These are phyloP conservation scores for Podila horticola DNA, from an alignment of 192 early-diverging fungal genomes.

Conservation along the genomic window DNA sequence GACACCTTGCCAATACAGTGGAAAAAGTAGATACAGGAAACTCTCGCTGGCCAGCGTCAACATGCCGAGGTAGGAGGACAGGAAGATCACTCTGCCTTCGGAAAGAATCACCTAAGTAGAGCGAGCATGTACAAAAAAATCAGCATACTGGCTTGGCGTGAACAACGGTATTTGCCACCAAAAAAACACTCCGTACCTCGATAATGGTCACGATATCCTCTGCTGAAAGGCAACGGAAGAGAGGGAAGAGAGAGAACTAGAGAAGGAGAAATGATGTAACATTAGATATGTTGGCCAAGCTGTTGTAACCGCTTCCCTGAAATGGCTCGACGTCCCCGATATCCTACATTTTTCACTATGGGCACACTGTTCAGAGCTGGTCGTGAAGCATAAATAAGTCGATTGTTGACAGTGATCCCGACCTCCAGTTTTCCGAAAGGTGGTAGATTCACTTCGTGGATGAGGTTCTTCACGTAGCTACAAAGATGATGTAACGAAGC, in stretches of 20 bases:
- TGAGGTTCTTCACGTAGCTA: constrained; percentile 74
- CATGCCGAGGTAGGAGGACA: constrained; percentile 76
- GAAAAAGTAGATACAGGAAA: constrained; percentile 72
- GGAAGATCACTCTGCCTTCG: constrained; percentile 78
- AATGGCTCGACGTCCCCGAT: background rate
- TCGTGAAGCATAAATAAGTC: constrained; percentile 70
- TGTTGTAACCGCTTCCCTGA: background rate
- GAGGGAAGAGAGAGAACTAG: constrained; percentile 81
- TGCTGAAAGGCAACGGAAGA: constrained; percentile 75
- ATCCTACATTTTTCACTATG: constrained; percentile 77
- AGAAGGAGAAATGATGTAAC: constrained; percentile 6
- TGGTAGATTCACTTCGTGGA: constrained; percentile 80
- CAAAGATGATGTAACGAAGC: background rate
- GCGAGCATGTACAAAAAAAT: too few relatives aligned
- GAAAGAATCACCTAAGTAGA: constrained; percentile 58
- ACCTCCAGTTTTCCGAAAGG: constrained; percentile 84
- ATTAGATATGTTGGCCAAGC: background rate
- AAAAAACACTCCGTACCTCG: constrained; percentile 64
- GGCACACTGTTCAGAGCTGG: constrained; percentile 83
- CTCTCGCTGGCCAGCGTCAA: constrained; percentile 73
- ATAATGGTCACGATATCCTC: constrained; percentile 72
- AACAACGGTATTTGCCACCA: background rate
- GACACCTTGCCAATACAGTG: constrained; percentile 82
- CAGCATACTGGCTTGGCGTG: background rate
- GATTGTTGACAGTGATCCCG: constrained; percentile 70